phyloP scores from a whole-genome alignment of 495 filamentous ascomycete genomes.

The Penicillium chermesinum region DNA sequence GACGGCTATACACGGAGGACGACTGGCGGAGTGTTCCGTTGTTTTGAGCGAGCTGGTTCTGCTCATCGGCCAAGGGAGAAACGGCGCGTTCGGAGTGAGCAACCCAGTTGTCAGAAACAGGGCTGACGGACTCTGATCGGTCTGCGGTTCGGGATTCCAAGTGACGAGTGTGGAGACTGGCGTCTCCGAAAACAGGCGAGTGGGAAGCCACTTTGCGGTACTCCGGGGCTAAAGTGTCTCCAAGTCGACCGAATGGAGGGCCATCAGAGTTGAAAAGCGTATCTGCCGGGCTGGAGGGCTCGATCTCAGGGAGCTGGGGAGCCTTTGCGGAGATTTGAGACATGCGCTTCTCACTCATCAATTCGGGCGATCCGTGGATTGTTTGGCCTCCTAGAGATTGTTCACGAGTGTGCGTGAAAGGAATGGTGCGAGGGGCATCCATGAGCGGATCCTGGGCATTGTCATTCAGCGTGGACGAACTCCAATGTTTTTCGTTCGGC shows the following conservation, averaged over 20 bases:
- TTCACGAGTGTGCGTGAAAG: slow-evolving; percentile 70
- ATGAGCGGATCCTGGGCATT: slow-evolving; percentile 57
- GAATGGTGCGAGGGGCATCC: slow-evolving; percentile 54
- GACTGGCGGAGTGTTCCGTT: slow-evolving; percentile 31
- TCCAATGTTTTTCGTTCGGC: slow-evolving; percentile 50
- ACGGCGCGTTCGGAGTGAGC: slow-evolving; percentile 53
- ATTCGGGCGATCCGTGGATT: slow-evolving; percentile 26
- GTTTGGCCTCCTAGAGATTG: slow-evolving; percentile 45
- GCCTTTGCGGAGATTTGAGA: slow-evolving; percentile 18
- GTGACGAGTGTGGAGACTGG: slow-evolving; percentile 16
- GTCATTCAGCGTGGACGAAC: slow-evolving; percentile 50
- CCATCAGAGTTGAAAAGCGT: slow-evolving; percentile 24
- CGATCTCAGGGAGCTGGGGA: slow-evolving; percentile 26
- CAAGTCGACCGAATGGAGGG: slow-evolving; percentile 26
- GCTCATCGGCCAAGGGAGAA: slow-evolving; percentile 31
- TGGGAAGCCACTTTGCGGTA: slow-evolving; percentile 19
- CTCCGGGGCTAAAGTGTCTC: slow-evolving; percentile 22
- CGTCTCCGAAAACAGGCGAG: slow-evolving; percentile 16
- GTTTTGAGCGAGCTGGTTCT: slow-evolving; percentile 23
- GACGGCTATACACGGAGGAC: slow-evolving; percentile 41
- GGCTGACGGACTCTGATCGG: slow-evolving; percentile 33
- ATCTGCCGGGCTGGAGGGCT: slow-evolving; percentile 33
- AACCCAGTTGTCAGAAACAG: slow-evolving; percentile 55
- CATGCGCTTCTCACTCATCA: slow-evolving; percentile 17
- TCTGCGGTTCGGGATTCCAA: slow-evolving; percentile 23